Evolutionary conservation across 2,329 filamentous ascomycete genomes (phyloP).

Genomic region (Penicillium sp.): DNA sequence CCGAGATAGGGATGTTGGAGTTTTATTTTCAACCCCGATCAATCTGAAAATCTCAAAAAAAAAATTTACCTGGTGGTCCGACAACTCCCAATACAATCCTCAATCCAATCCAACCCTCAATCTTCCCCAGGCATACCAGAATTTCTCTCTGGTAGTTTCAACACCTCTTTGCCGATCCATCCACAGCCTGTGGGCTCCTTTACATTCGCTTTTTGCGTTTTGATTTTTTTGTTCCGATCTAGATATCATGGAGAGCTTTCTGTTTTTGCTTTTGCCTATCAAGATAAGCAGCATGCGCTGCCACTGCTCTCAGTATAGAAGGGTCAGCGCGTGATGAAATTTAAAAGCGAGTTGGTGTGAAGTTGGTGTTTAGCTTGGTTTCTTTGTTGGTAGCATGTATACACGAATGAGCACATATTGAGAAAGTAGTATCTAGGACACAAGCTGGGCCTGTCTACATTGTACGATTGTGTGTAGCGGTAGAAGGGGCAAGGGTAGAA

Average conservation of each 20-base stretch:
- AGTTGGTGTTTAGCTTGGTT: conserved; percentile 15
- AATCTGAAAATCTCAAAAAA: background rate
- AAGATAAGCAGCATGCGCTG: conserved; percentile 9
- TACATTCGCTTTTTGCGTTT: conserved; percentile 6
- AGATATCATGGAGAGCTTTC: conserved; percentile 22
- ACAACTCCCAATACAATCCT: background rate
- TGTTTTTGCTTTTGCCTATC: conserved; percentile 14
- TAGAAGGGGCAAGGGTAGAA: background rate
- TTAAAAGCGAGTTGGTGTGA: conserved; percentile 21
- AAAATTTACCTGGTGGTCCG: background rate
- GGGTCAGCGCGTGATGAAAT: conserved; percentile 8
- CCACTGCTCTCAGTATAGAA: conserved; percentile 18
- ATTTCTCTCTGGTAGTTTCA: conserved; percentile 12
- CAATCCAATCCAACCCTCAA: no score
- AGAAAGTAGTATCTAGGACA: conserved; percentile 7
- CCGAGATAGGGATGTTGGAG: background rate
- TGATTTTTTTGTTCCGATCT: conserved; percentile 14
- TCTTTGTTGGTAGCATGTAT: conserved; percentile 13
- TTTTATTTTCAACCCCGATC: background rate
- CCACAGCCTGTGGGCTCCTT: conserved; percentile 13
- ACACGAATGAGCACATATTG: conserved; percentile 19
- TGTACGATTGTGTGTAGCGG: background rate
- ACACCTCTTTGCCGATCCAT: conserved; percentile 17
- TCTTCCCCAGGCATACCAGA: conserved; percentile 4
- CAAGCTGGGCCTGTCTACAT: background rate